Evolutionary conservation across 306 rosid genomes (phyloP).

Genomic region (Cucumis sativus): Cucumber_9930_V3 NC_026661.2:18767501-18768000

Average conservation of each 20-base stretch:
- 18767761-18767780: background rate
- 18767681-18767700: background rate
- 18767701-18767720: no score
- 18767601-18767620: background rate
- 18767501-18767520: no score
- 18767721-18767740: conserved; percentile 6
- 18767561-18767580: no score
- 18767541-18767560: no score
- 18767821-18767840: background rate
- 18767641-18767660: background rate
- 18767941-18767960: background rate
- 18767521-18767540: no score
- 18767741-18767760: conserved; percentile 14
- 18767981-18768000: background rate
- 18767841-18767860: no score
- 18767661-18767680: background rate
- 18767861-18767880: no score
- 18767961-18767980: background rate
- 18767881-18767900: no score
- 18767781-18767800: background rate
- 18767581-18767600: background rate
- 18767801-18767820: background rate
- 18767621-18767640: background rate
- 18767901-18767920: no score
- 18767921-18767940: background rate